Evolutionary conservation across 75 land plant species (phyloP).

Genomic region (Azolla pinnata): DNA sequence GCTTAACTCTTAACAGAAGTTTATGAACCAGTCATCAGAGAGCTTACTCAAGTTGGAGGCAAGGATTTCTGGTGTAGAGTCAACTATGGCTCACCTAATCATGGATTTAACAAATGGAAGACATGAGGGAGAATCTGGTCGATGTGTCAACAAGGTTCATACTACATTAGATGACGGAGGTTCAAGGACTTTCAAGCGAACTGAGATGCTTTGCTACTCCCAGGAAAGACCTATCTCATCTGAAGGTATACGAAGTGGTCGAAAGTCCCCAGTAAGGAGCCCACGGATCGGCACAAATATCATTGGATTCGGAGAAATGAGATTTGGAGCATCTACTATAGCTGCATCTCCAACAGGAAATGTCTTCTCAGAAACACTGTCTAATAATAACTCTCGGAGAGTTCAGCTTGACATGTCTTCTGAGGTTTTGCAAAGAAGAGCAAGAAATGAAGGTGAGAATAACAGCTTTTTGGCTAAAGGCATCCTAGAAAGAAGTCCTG

Average conservation of each 20-base stretch:
- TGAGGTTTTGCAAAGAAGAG: background rate
- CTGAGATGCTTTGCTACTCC: constrained; percentile 15
- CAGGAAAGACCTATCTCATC: constrained; percentile 32
- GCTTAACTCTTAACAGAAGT: no score
- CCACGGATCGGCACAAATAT: constrained; percentile 9
- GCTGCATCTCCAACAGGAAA: constrained; percentile 21
- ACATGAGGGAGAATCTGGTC: background rate
- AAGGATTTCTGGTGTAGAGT: constrained; percentile 49
- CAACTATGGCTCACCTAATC: constrained; percentile 34
- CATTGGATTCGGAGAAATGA: constrained; percentile 9
- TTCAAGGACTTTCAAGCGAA: constrained; percentile 29
- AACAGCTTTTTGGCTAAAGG: constrained; percentile 10
- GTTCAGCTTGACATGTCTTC: constrained; percentile 9
- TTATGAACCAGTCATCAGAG: constrained; percentile 46
- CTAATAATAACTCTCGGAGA: constrained; percentile 11
- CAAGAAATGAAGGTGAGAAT: constrained; percentile 5
- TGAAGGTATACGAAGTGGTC: constrained; percentile 14
- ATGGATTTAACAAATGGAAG: constrained; percentile 19
- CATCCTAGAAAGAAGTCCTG: constrained; percentile 20
- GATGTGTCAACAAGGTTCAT: background rate
- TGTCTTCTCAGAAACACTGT: constrained; percentile 11
- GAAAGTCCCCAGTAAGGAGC: background rate
- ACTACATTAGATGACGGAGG: constrained; percentile 9
- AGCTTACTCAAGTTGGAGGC: constrained; percentile 47
- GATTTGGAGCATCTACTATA: background rate